Base-by-base conservation (phyloP, 129 eudicot genomes). In the Lactuca sativa region DNA sequence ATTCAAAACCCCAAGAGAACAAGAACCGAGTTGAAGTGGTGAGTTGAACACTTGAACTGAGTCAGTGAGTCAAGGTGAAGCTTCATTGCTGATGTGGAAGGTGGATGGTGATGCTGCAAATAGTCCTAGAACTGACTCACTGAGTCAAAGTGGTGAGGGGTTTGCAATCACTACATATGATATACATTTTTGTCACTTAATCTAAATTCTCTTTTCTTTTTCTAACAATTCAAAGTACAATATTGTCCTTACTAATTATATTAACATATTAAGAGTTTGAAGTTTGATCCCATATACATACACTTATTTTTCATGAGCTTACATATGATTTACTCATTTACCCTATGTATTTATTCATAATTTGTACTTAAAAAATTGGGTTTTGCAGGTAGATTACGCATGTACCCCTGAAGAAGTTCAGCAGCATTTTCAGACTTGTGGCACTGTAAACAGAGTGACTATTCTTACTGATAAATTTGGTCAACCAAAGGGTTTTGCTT, bases 381-480 rank as follows among this genome's bases (percentile, higher is more conserved):
- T 31, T 18, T 75, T 71, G 48, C 95, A 93, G 98, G 98, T 93
- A 79, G 98, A 93, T 77, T 93, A 93, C 78, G 90, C 98, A 5
- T 93, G 98, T 77, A 89, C 98, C 61, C 98, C 98, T 15, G 98
- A 93, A 83, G 98, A 93, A 85, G 98, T 93, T 79, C 98, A 93
- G 77, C 98, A 93, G 80, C 98, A 93, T 86, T 88, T 89, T 60
- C 98, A 92, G 70, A 62, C 95, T 62, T 92, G 98, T 61, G 98
- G 98, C 8, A 92, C 96, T 1, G 98, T 93, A 33, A 93, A 93
- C 72, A 83, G 98, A 56, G 98, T 93, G 53, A 93, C 98, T 17
- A 93, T 93, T 69, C 70, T 87, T 69, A 89, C 92, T 38, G 95
- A 93, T 73, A 93, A 93, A 80, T 93, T 89, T 86, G 98, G 98